These are phyloP conservation scores for Quercus wislizeni DNA, from an alignment of 306 rosid genomes.

Conservation along the genomic window DNA sequence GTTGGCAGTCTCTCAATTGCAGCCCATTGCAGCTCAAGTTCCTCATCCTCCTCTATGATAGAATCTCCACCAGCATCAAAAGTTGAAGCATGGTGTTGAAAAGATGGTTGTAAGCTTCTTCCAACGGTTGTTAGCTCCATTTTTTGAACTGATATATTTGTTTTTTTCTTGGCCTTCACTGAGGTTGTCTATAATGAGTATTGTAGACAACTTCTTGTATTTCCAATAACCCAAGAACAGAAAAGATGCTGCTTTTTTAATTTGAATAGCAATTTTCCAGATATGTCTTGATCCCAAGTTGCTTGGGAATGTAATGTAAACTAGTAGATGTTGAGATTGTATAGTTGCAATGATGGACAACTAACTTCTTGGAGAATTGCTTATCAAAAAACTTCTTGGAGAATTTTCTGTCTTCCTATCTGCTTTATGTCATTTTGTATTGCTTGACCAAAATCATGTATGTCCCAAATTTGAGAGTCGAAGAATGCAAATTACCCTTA, in stretches of 20 bases:
- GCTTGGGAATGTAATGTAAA: neutral
- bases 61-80: constrained; percentile 49
- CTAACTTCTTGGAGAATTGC: neutral
- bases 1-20: constrained; percentile 52
- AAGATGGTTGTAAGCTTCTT: constrained; percentile 3
- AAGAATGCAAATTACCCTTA: neutral
- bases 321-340: neutral
- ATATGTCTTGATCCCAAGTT: neutral
- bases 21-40: constrained; percentile 51
- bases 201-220: neutral
- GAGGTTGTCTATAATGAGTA: neutral
- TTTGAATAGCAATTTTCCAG: no score
- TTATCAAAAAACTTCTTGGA: neutral
- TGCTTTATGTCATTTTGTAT: neutral
- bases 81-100: constrained; percentile 32
- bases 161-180: constrained; percentile 8
- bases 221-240: neutral
- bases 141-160: constrained; percentile 14
- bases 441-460: no score
- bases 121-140: constrained; percentile 53
- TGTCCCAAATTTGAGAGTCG: no score
- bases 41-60: constrained; percentile 47
- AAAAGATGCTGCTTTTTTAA: no score
- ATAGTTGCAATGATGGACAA: neutral
- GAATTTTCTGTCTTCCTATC: neutral